Percentiles rank a stretch among this genome's conserved stretches.
Evolutionary conservation across 2,329 filamentous ascomycete genomes (phyloP).

Genomic region (Paecilomyces fulvus): DNA sequence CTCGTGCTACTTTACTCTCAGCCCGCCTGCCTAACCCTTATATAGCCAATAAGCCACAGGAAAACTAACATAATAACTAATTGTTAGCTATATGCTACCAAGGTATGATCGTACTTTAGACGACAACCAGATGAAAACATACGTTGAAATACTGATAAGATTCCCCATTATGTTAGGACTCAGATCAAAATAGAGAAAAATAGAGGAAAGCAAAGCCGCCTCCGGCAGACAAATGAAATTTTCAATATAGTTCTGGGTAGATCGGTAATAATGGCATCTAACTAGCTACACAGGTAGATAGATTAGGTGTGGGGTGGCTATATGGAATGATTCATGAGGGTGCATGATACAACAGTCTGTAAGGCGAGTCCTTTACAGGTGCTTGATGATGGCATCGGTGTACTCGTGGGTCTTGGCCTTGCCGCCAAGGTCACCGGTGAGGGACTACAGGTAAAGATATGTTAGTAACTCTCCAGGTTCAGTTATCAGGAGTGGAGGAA

Average conservation of each 20-base stretch:
- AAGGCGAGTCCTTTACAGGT: conserved; percentile 35
- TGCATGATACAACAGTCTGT: conserved; percentile 21
- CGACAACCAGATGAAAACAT: neutral
- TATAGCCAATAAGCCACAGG: neutral
- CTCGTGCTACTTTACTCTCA: no score
- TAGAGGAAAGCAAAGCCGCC: neutral
- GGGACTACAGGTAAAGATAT: conserved; percentile 38
- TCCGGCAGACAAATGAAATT: conserved; percentile 5
- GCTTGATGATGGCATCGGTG: conserved; percentile 78
- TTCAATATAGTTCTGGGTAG: conserved; percentile 3
- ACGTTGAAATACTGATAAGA: neutral
- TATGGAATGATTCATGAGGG: conserved; percentile 27
- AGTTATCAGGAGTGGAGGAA: neutral
- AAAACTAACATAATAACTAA: neutral
- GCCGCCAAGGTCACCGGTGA: conserved; percentile 93
- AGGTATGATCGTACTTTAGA: neutral
- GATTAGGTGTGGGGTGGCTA: conserved; percentile 14
- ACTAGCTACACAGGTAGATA: conserved; percentile 26
- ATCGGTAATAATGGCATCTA: conserved; percentile 12
- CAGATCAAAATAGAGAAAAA: neutral
- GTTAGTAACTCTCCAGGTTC: conserved; percentile 7
- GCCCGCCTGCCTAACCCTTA: no score
- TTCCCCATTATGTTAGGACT: neutral
- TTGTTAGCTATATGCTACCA: neutral
- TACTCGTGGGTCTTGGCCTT: conserved; percentile 96